These are phyloP conservation scores for Sclerotinia nivalis DNA, from an alignment of 2,329 filamentous ascomycete species.

Conservation along the genomic window DNA sequence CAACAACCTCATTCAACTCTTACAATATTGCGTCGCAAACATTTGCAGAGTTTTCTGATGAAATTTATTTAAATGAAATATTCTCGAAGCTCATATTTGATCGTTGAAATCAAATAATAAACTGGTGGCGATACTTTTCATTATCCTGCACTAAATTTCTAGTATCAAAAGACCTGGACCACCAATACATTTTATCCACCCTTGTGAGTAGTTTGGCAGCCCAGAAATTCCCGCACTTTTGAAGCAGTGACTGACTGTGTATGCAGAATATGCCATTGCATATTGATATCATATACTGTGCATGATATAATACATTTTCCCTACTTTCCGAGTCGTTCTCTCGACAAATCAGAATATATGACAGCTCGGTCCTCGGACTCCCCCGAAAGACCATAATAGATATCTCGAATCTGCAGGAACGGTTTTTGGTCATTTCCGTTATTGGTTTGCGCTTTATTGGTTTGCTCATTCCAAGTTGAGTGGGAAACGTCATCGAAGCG, in stretches of 20 bases:
- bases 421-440: neutral
- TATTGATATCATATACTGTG: neutral
- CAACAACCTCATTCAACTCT: neutral
- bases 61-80: too few species aligned
- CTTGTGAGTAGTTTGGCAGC: slow-evolving; percentile 2
- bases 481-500: neutral
- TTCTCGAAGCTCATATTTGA: neutral
- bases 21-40: slow-evolving; percentile 2
- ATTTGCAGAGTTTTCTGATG: neutral
- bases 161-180: neutral
- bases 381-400: neutral
- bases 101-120: neutral
- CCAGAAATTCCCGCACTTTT: neutral
- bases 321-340: neutral
- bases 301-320: neutral
- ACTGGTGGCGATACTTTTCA: neutral
- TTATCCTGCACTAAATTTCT: neutral
- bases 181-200: neutral
- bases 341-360: slow-evolving; percentile 6
- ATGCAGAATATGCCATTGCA: neutral
- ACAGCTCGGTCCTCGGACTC: neutral
- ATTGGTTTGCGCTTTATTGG: neutral
- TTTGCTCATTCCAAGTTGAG: neutral
- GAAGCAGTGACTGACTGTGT: neutral
- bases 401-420: neutral